Conservation (phyloP, 2,329 filamentous ascomycete species). For the Neopestalotiopsis sp. region DNA sequence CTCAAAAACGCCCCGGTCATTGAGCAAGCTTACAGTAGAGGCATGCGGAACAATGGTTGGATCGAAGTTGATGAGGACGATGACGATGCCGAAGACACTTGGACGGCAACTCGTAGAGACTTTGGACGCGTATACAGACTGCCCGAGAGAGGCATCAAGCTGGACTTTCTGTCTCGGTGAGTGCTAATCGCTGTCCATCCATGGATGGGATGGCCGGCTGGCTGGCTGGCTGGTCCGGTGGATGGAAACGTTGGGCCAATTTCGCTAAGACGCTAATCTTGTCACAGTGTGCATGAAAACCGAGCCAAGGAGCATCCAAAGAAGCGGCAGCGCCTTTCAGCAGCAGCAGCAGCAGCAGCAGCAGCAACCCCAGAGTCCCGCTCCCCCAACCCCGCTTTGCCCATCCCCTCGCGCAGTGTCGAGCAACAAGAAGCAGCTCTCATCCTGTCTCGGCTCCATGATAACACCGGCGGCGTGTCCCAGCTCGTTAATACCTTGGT, state of each 20-base stretch:
- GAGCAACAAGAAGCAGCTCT: constrained; percentile 71
- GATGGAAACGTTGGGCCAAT: background rate
- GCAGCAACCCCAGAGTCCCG: constrained; percentile 20
- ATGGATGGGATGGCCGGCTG: too few relatives aligned
- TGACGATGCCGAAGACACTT: constrained; percentile 55
- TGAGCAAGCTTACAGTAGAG: constrained; percentile 62
- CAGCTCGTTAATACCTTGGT: constrained; percentile 65
- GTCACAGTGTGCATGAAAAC: constrained; percentile 35
- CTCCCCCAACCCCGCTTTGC: constrained; percentile 26
- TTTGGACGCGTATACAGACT: constrained; percentile 71
- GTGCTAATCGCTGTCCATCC: constrained; percentile 25
- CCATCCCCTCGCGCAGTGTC: constrained; percentile 49
- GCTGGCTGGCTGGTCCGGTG: too few relatives aligned
- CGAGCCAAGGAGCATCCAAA: constrained; percentile 24
- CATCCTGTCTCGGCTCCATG: constrained; percentile 63
- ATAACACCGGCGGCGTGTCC: constrained; percentile 53
- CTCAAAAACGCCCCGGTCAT: constrained; percentile 60
- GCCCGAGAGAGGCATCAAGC: constrained; percentile 66
- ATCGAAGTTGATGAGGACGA: constrained; percentile 71
- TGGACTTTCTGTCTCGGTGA: constrained; percentile 74
- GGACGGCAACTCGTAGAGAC: constrained; percentile 61
- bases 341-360: background rate
- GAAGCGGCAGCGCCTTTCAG: background rate
- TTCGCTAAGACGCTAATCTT: constrained; percentile 23
- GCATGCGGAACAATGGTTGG: constrained; percentile 72